phyloP scores from a whole-genome alignment of 768 basidiomycete species.

The Leucocoprinus leucothites region DNA sequence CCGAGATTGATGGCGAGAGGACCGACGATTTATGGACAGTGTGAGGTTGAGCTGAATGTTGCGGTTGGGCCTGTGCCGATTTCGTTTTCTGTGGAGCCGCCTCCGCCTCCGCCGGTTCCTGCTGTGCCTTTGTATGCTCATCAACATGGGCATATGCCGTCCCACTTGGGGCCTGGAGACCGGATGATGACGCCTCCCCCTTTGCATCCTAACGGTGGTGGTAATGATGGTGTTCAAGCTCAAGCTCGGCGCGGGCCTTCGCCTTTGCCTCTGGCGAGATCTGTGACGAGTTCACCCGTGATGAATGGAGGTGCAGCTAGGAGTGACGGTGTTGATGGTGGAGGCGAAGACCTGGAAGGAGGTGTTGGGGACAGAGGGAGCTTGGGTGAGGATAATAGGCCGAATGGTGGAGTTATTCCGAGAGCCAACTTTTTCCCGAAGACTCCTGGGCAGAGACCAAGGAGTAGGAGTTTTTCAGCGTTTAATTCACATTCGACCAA shows the following conservation, averaged over 20 bases:
- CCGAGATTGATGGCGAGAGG: constrained; percentile 19
- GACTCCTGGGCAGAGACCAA: constrained; percentile 48
- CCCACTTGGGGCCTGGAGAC: no score
- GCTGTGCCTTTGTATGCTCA: not conserved
- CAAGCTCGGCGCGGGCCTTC: not conserved
- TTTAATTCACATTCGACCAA: constrained; percentile 41
- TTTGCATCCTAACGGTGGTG: not conserved
- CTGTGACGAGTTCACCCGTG: not conserved
- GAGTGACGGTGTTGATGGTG: not conserved
- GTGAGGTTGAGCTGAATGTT: constrained; percentile 44
- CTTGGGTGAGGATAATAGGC: not conserved
- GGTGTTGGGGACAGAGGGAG: not conserved
- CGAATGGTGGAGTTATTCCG: constrained; percentile 33
- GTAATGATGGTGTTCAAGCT: not conserved
- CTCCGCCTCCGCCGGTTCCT: constrained; percentile 10
- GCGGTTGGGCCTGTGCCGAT: constrained; percentile 61
- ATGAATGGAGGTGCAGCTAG: not conserved
- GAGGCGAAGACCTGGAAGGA: not conserved
- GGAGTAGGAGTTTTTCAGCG: constrained; percentile 77
- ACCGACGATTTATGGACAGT: constrained; percentile 62
- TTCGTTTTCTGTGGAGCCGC: constrained; percentile 53
- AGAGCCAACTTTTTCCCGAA: constrained; percentile 66
- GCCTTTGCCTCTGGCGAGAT: not conserved
- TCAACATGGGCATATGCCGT: no score
- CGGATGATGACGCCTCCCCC: not conserved